These are phyloP conservation scores for Nigrograna mackinnonii DNA, from an alignment of 2,329 filamentous ascomycete species.

Conservation along the genomic window DNA sequence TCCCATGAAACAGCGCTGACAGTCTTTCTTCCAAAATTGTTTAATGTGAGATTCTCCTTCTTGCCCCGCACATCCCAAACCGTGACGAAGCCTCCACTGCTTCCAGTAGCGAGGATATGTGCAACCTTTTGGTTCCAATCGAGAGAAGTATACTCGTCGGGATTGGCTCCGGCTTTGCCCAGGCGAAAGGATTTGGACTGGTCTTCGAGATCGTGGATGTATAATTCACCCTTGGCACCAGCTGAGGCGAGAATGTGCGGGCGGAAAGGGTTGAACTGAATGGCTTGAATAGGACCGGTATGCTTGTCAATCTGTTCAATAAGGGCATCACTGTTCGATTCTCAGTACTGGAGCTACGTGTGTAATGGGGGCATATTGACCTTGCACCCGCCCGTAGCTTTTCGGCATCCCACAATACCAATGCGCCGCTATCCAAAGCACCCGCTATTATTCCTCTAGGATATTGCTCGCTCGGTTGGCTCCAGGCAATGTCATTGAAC, in stretches of 20 bases:
- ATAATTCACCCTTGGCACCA: conserved; percentile 93
- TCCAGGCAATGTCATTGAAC: conserved; percentile 98
- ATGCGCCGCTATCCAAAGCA: conserved; percentile 89
- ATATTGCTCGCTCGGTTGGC: conserved; percentile 75
- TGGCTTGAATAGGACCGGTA: conserved; percentile 85
- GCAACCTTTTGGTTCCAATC: conserved; percentile 99
- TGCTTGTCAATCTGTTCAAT: conserved; percentile 89
- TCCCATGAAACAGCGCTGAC: conserved; percentile 98
- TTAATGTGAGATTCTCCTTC: conserved; percentile 94
- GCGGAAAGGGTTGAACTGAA: conserved; percentile 95
- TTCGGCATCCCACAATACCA: conserved; percentile 92
- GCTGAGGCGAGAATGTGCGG: conserved; percentile 90
- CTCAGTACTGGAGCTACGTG: conserved; percentile 52
- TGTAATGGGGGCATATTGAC: conserved; percentile 38
- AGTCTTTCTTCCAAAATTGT: conserved; percentile 84
- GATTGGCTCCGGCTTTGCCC: conserved; percentile 83
- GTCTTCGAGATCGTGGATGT: conserved; percentile 93
- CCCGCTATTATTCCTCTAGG: conserved; percentile 90
- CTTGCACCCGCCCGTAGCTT: conserved; percentile 59
- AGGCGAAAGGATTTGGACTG: conserved; percentile 84
- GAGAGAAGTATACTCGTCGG: conserved; percentile 93
- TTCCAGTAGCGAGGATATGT: conserved; percentile 93
- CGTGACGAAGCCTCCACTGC: conserved; percentile 90
- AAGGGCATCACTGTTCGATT: conserved; percentile 65
- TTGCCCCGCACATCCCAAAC: conserved; percentile 99